Conservation (phyloP, 2,329 filamentous ascomycete species). For the Colletotrichum siamense region DNA sequence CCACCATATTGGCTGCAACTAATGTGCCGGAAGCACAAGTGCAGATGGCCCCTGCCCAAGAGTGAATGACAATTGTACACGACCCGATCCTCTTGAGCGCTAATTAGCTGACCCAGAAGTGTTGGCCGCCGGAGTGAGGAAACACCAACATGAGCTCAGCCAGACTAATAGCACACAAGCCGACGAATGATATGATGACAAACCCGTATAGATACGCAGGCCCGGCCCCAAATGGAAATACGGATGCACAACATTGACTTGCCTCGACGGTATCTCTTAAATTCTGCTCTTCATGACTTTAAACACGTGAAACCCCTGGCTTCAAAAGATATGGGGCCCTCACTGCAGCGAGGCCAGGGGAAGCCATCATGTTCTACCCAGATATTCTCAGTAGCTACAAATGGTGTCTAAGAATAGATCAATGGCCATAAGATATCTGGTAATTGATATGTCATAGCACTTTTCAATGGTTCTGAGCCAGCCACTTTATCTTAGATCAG, state of each 20-base stretch:
- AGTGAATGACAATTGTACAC: accelerated
- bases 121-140: too few species aligned
- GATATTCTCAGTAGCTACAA: background rate
- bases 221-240: accelerated
- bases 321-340: accelerated
- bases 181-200: too few species aligned
- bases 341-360: accelerated
- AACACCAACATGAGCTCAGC: too few species aligned
- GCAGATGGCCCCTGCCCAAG: accelerated
- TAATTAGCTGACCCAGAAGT: accelerated
- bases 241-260: too few species aligned
- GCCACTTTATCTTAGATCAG: background rate
- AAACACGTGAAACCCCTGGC: too few species aligned
- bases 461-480: background rate
- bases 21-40: too few species aligned
- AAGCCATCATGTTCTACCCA: background rate
- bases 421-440: background rate
- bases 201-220: too few species aligned
- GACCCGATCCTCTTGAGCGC: too few species aligned
- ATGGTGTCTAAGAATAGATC: background rate
- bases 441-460: accelerated
- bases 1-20: too few species aligned
- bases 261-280: accelerated
- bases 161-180: too few species aligned
- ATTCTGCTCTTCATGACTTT: too few species aligned